phyloP scores from a whole-genome alignment of 148 eudicot genomes.

The Cornus florida region DNA sequence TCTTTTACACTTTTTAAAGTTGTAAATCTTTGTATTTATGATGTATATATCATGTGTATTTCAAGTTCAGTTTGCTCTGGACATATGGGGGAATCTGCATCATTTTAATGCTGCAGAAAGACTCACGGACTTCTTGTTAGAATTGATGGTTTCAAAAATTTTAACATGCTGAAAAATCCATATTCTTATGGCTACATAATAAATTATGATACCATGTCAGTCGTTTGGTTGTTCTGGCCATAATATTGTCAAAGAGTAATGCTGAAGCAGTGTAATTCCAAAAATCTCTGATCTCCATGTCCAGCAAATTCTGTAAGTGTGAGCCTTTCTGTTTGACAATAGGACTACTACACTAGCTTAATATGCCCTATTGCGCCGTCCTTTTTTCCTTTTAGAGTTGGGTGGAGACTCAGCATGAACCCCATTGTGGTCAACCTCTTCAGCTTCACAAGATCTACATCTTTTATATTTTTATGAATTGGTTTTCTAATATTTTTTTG shows the following conservation, averaged over 20 bases:
- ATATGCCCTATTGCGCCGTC: neutral
- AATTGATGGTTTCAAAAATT: no score
- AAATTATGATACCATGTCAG: neutral
- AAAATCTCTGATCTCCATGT: neutral
- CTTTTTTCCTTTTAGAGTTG: neutral
- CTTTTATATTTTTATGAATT: neutral
- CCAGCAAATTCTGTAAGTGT: no score
- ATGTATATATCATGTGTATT: neutral
- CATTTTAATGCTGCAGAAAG: neutral
- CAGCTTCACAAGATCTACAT: slow-evolving; percentile 6
- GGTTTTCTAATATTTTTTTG: neutral
- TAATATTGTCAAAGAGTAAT: neutral
- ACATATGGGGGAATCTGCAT: neutral
- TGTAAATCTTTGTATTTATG: neutral
- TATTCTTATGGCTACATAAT: neutral
- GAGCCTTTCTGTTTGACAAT: no score
- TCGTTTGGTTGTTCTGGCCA: neutral
- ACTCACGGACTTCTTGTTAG: neutral
- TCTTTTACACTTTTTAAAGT: neutral
- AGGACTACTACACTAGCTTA: no score
- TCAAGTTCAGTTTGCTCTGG: slow-evolving; percentile 2
- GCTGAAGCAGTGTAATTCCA: neutral
- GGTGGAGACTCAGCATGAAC: neutral
- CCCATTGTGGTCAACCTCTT: slow-evolving; percentile 1
- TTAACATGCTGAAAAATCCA: neutral